Percentiles rank a stretch among this genome's conserved stretches.
Conservation (phyloP, 2,329 filamentous ascomycete genomes). For the Aspergillus novofumigatus region DNA sequence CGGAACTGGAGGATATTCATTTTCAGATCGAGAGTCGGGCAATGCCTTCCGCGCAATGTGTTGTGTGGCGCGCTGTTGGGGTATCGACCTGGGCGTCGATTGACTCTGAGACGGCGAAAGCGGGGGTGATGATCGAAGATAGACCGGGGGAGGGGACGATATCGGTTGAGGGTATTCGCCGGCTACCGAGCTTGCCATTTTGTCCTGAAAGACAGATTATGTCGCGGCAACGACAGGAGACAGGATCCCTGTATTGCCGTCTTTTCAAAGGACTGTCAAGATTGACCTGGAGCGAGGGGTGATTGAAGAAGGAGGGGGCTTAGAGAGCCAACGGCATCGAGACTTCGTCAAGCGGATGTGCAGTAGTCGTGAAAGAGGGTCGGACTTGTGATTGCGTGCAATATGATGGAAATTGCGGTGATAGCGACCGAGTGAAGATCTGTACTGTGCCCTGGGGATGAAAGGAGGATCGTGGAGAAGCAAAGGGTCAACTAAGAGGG, state of each 20-base stretch:
- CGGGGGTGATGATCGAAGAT: slow-evolving; percentile 37
- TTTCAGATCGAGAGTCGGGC: slow-evolving; percentile 16
- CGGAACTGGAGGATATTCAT: slow-evolving; percentile 31
- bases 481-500: neutral
- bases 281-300: neutral
- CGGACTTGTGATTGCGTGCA: too few relatives aligned
- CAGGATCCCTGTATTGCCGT: neutral
- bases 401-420: neutral
- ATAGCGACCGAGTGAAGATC: neutral
- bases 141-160: slow-evolving; percentile 42
- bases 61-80: slow-evolving; percentile 17
- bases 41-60: slow-evolving; percentile 25
- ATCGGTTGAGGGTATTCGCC: slow-evolving; percentile 25
- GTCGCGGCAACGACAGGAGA: neutral
- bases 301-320: neutral
- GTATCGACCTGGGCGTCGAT: slow-evolving; percentile 11
- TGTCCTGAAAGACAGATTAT: neutral
- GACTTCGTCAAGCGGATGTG: neutral
- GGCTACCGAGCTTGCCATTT: slow-evolving; percentile 27
- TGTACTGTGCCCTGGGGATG: neutral
- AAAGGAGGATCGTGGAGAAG: neutral
- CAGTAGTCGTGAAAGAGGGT: too few relatives aligned
- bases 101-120: slow-evolving; percentile 14
- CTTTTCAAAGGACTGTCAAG: neutral
- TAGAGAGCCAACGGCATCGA: neutral